These are phyloP conservation scores for Leptographium radiaticola DNA, from an alignment of 2,329 filamentous ascomycete species.

Conservation along the genomic window DNA sequence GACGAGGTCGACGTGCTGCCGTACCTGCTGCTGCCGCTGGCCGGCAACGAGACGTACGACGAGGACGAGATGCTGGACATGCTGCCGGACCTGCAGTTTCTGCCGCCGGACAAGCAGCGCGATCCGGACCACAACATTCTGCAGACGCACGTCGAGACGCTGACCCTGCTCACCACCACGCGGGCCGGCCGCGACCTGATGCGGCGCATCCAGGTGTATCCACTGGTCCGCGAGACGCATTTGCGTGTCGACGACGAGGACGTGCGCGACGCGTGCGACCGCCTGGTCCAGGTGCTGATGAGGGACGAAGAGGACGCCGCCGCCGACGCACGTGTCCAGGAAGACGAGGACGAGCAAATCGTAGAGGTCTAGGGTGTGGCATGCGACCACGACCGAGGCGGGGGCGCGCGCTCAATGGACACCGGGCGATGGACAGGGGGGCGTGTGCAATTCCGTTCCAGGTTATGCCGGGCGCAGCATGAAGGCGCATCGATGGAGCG, in stretches of 20 bases:
- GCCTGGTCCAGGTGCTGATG: slow-evolving; percentile 81
- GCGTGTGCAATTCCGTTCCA: background rate
- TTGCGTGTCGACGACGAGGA: slow-evolving; percentile 62
- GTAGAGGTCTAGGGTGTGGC: slow-evolving; percentile 29
- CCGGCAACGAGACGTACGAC: slow-evolving; percentile 74
- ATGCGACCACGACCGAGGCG: too few relatives aligned
- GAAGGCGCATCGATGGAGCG: background rate
- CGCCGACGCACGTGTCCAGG: slow-evolving; percentile 20
- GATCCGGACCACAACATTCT: slow-evolving; percentile 67
- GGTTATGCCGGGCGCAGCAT: background rate
- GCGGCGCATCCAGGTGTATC: slow-evolving; percentile 71
- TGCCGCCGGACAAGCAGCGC: slow-evolving; percentile 79
- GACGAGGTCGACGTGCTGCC: slow-evolving; percentile 70
- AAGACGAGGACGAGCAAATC: slow-evolving; percentile 41
- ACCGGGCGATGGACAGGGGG: background rate
- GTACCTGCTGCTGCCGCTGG: slow-evolving; percentile 79
- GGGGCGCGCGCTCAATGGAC: background rate
- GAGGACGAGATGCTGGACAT: slow-evolving; percentile 79
- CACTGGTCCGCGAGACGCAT: slow-evolving; percentile 79
- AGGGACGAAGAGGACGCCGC: slow-evolving; percentile 45
- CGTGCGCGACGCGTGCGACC: slow-evolving; percentile 74
- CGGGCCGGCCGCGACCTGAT: slow-evolving; percentile 60
- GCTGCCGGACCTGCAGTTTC: slow-evolving; percentile 78
- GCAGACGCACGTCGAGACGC: slow-evolving; percentile 76
- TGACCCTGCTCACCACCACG: slow-evolving; percentile 72